Evolutionary conservation across 2,329 filamentous ascomycete genomes (phyloP), one percentile per base, ranked within the genome.

Genomic region (Aspergillus fischeri): DNA sequence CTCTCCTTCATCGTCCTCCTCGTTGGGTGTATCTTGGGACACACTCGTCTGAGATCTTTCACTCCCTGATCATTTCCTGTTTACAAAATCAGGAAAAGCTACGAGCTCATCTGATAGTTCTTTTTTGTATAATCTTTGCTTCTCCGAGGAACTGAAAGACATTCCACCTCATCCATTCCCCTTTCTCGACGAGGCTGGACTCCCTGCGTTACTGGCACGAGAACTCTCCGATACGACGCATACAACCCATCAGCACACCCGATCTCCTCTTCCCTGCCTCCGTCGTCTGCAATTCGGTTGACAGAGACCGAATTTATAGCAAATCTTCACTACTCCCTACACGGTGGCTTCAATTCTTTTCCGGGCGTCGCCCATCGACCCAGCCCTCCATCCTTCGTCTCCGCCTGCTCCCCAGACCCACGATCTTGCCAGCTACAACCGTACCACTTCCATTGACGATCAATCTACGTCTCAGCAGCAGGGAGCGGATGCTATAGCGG

Each of bases 271-370:
- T 45, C 24, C 44, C 44, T 47, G 44, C 44, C 44, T 50, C 28
- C 38, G 48, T 38, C 25, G 29, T 52, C 44, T 60, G 54, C 60
- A 64, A 66, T 73, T 73, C 71, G 70, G 70, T 73, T 62, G 60
- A 55, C 52, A 53, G 56, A 51, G 66, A 59, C 67, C 68, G 67
- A 62, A 71, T 73, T 71, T 73, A 60, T 64, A 70, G 63, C 45
- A 50, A 60, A 54, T 67, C 70, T 67, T 67, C 67, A 74, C 61
- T 67, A 83, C 80, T 80, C 79, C 83, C 77, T 85, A 81, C 74
- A 81, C 82, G 69, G 80, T 85, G 74, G 82, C 81, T 75, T 79
- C 80, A 68, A 75, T 84, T 69, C 77, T 84, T 57, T 84, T 83
- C 69, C 77, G 81, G 80, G 81, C 83, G 63, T 79, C 82, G 78